Evolutionary conservation across 805 yeast species (phyloP), one percentile per base, ranked within the genome.

Genomic region (Alloascoidea africana): DNA sequence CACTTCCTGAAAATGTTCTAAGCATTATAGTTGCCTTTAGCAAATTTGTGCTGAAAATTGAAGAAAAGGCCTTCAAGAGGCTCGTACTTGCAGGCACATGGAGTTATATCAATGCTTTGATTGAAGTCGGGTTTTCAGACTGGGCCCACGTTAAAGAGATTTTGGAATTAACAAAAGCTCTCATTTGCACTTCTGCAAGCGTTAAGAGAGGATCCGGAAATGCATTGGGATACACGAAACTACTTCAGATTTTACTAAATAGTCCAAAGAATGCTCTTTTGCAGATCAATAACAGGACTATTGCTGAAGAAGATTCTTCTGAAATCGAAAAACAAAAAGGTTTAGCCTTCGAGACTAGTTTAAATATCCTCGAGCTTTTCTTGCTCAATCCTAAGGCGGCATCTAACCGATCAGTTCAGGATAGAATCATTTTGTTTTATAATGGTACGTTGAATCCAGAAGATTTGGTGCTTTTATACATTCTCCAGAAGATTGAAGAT

Each of bases 171-270:
- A 57, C 62, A 2, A 53, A 53, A 13, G 36, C 70, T 1, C 14
- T 64, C n/a, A n/a, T n/a, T n/a, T n/a, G n/a, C n/a, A n/a, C n/a
- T n/a, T n/a, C n/a, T n/a, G n/a, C n/a, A n/a, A n/a, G n/a, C 4
- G 47, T 73, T 13, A 40, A 63, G 32, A 45, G 61, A 2, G 65
- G 65, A 2, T 46, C 55, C 1, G 56, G 51, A 32, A 53, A 51
- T 17, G 48, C 46, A 14, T 55, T 67, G 53, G 52, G 17, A 11
- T 62, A 54, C 45, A 64, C 61, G 14, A 77, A 67, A 46, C 59
- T 74, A 35, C 53, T 85, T 6, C 94, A 83, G 47, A 63, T 81
- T 5, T 59, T 79, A 27, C 44, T 80, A 15, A 75, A 70, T 49
- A 76, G 73, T 48, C 68, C 63, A 2, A 41, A 49, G 2, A 67